Evolutionary conservation across 495 filamentous ascomycete genomes (phyloP), one percentile per base, ranked within the genome.

Genomic region (Annulohypoxylon maeteangense): DNA sequence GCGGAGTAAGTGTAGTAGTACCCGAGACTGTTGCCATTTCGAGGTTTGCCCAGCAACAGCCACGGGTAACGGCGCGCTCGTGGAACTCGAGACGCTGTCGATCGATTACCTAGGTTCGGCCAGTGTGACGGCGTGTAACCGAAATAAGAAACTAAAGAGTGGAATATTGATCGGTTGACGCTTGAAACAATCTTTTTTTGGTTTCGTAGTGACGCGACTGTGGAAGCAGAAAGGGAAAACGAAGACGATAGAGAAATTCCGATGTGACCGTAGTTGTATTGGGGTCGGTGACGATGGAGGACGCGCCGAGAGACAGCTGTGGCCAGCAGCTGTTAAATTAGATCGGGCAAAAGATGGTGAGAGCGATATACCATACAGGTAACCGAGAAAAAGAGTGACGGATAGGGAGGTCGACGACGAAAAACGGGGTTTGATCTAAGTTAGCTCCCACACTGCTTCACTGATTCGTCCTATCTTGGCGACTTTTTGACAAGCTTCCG

Each of bases 1-100:
- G 82, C 54, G 84, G 83, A 57, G 83, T 85, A 58, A 88, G 70
- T 32, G 85, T 80, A 29, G 83, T 73, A 62, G 80, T 78, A 65
- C 79, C 81, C 67, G 84, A 83, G 64, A 77, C 76, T 45, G 80
- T 76, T 68, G 85, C 83, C 85, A 87, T 87, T 34, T 65, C 62
- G 34, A 63, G 51, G 20, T 12, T 47, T 29, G 51, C 40, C 72
- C 70, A 74, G 74, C 66, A 56, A 66, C 45, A 48, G 66, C 58
- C 56, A 74, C 72, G 62, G 62, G 63, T 51, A 73, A 69, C 34
- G 45, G 61, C 73, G 62, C 57, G 65, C 62, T 59, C 48, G 75
- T 54, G 67, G 55, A 67, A 75, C 70, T 56, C 25, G 65, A 68
- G 61, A 38, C 51, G 61, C 55, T 62, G 25, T 60, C 55, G 34